Evolutionary conservation across 495 filamentous ascomycete genomes (phyloP).

Genomic region (Wilcoxina mikolae): DNA sequence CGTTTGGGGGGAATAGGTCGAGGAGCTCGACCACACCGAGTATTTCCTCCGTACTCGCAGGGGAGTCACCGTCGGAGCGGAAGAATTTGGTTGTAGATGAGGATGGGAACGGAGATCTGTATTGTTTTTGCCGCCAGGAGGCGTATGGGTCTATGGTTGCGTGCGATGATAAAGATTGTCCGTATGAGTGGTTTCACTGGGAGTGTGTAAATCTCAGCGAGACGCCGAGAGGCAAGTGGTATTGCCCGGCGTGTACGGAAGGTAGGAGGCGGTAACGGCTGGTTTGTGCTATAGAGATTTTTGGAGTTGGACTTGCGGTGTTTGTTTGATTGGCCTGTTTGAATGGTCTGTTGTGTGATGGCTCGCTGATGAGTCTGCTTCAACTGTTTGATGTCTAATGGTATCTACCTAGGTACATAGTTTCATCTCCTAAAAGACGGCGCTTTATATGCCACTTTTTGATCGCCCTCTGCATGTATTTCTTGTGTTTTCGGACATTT

Average conservation of each 20-base stretch:
- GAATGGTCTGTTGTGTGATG: too few relatives aligned
- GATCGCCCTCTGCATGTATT: too few relatives aligned
- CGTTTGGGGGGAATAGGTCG: background rate
- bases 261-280: too few relatives aligned
- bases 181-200: conserved; percentile 98
- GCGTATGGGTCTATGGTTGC: conserved; percentile 97
- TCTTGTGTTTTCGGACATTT: too few relatives aligned
- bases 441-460: too few relatives aligned
- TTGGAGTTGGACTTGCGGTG: too few relatives aligned
- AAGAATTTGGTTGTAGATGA: conserved; percentile 24
- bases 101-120: conserved; percentile 44
- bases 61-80: conserved; percentile 10
- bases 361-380: too few relatives aligned
- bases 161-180: conserved; percentile 85
- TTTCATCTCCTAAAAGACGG: too few relatives aligned
- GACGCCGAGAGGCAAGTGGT: conserved; percentile 86
- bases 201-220: conserved; percentile 76
- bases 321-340: too few relatives aligned
- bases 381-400: too few relatives aligned
- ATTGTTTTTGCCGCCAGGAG: conserved; percentile 83
- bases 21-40: background rate
- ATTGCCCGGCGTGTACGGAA: conserved; percentile 66
- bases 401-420: too few relatives aligned
- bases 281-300: too few relatives aligned
- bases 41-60: background rate